Evolutionary conservation across 495 filamentous ascomycete species (phyloP).

Genomic region (Lasiosphaeria ovina): DNA sequence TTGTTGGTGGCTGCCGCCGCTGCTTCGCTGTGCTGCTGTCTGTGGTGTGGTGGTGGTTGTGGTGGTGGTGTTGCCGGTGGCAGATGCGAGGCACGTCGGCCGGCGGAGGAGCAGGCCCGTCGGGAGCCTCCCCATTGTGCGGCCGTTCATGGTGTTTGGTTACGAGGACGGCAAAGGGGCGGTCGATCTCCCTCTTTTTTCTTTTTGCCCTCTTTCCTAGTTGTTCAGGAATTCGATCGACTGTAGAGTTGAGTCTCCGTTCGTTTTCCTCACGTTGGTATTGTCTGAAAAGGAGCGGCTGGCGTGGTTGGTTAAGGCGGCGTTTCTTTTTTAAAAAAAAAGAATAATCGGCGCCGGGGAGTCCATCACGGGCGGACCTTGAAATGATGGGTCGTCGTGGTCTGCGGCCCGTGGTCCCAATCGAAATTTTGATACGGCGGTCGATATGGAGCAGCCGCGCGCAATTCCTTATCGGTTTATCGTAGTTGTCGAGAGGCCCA

Average conservation of each 20-base stretch:
- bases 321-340: too few relatives aligned
- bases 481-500: neutral
- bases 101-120: constrained; percentile 25
- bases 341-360: too few relatives aligned
- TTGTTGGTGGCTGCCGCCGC: constrained; percentile 24
- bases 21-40: constrained; percentile 28
- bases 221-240: neutral
- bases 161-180: neutral
- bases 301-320: too few relatives aligned
- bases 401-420: neutral
- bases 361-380: too few relatives aligned
- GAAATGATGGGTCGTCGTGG: too few relatives aligned
- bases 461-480: constrained; percentile 12
- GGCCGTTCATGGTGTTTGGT: constrained; percentile 6
- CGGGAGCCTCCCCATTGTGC: constrained; percentile 33
- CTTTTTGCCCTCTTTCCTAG: neutral
- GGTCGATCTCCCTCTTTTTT: neutral
- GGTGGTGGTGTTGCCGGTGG: constrained; percentile 17
- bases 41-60: constrained; percentile 5
- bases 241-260: neutral
- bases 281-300: too few relatives aligned
- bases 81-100: constrained; percentile 16
- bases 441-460: constrained; percentile 8
- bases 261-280: too few relatives aligned
- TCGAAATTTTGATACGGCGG: constrained; percentile 30